Evolutionary conservation across 352 stramenopile species (phyloP), one percentile per base, ranked within the genome.

Genomic region (Phytophthora syringae): DNA sequence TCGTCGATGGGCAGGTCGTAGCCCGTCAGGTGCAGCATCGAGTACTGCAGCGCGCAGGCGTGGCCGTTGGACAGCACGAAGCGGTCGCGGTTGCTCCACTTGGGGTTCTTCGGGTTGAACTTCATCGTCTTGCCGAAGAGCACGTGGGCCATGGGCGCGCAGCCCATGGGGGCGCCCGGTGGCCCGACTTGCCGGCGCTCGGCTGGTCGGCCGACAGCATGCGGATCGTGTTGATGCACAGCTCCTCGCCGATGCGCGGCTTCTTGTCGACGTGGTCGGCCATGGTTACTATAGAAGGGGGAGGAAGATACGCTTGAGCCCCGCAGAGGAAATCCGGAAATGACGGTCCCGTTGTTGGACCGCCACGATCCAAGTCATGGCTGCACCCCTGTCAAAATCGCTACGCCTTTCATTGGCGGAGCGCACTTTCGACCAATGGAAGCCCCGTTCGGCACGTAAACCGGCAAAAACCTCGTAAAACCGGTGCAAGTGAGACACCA

Each of bases 61-160:
- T 99, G 98, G 60, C 98, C 98, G 79, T 99, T 99, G 49, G 92
- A 98, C 51, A 99, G 88, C 52, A 99, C 95, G 76, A 99, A 99
- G 72, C 98, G 96, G 87, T 99, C 98, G 40, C 98, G 96, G 80
- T 98, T 98, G 77, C 88, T 95, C 90, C 88, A 96, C 69, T 85
- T 82, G 18, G 87, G 85, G 71, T 94, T 92, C 73, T 89, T 92
- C 49, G 84, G 85, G 74, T 93, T 94, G 67, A 92, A 94, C 60
- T 87, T 88, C 88, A 96, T 95, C 39, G 80, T 81, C 75, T 98
- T 93, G 60, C 81, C 88, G 82, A 97, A 99, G 22, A 99, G 85
- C 42, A 98, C 81, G 77, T 99, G 95, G 13, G 97, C 97, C 88
- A 99, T 99, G 43, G 97, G 97, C 42, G 98, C 98, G 70, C 97